Percentiles rank a stretch among this genome's conserved stretches.
These are phyloP conservation scores for Prosopis cineraria DNA, from an alignment of 306 rosid genomes.

Conservation along the genomic window DNA sequence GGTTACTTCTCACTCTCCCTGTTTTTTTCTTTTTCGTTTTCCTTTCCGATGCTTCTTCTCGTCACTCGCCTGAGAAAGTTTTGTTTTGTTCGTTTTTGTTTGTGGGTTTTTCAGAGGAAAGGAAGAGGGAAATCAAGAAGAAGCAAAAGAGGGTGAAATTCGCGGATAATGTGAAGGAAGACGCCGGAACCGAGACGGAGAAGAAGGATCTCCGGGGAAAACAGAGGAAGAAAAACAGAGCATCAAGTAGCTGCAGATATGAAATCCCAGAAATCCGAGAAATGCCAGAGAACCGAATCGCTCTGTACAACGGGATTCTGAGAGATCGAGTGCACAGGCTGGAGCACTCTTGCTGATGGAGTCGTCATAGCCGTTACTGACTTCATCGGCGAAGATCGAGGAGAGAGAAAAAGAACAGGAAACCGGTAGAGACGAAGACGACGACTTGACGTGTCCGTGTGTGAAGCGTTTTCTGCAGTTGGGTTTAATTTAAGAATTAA, in stretches of 20 bases:
- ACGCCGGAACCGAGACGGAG: constrained; percentile 35
- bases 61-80: background rate
- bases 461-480: background rate
- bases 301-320: constrained; percentile 46
- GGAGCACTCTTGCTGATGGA: constrained; percentile 34
- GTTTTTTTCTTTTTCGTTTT: background rate
- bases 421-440: background rate
- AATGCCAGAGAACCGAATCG: constrained; percentile 46
- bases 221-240: constrained; percentile 42
- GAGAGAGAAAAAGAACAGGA: background rate
- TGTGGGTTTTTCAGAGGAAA: constrained; percentile 38
- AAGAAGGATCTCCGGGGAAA: constrained; percentile 38
- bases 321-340: constrained; percentile 36
- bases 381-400: background rate
- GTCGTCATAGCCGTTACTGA: background rate
- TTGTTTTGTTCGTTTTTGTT: background rate
- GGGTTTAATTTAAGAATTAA: background rate
- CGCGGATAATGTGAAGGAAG: constrained; percentile 68
- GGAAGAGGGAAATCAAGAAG: constrained; percentile 45
- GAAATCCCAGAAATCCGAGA: constrained; percentile 15
- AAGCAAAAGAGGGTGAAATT: constrained; percentile 76
- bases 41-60: no score
- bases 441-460: background rate
- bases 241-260: constrained; percentile 27
- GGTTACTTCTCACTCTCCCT: constrained; percentile 35